Percentiles rank a stretch among this genome's conserved stretches.
Conservation (phyloP, 768 basidiomycete species). For the Pisolithus microcarpus region DNA sequence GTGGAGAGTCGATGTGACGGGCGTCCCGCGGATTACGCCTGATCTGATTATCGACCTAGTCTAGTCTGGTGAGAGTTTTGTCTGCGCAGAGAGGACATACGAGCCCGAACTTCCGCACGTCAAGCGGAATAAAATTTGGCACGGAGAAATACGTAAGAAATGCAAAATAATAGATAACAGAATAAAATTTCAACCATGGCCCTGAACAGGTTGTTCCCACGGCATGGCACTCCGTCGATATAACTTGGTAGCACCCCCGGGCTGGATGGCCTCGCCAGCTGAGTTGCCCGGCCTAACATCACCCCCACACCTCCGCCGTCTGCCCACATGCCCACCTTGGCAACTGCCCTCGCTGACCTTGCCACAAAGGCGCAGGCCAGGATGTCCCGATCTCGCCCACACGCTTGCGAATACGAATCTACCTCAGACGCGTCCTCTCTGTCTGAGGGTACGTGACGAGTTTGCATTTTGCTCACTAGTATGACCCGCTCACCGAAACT, state of each 20-base stretch:
- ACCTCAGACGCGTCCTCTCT: conserved; percentile 15
- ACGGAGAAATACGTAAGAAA: no score
- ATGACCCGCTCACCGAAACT: not conserved
- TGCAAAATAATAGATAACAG: no score
- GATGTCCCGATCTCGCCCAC: conserved; percentile 4
- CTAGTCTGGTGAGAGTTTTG: no score
- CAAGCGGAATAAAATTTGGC: no score
- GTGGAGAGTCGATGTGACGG: not conserved
- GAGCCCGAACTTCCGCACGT: no score
- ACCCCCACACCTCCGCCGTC: no score
- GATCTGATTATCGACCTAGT: not conserved
- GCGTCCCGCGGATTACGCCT: conserved; percentile 6
- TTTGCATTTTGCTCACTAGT: not conserved
- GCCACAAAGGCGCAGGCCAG: conserved; percentile 20
- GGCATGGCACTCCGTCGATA: conserved; percentile 17
- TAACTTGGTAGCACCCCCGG: conserved; percentile 17
- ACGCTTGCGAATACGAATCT: conserved; percentile 6
- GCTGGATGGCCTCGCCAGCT: not conserved
- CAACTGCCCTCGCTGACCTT: conserved; percentile 20
- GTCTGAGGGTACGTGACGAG: conserved; percentile 11
- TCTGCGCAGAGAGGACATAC: no score
- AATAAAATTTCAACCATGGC: not conserved
- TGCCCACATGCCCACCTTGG: conserved; percentile 27
- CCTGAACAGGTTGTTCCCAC: conserved; percentile 18
- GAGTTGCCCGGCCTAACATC: no score